These are phyloP conservation scores for Penicillium brasilianum DNA, from an alignment of 2,329 filamentous ascomycete species.

Conservation along the genomic window DNA sequence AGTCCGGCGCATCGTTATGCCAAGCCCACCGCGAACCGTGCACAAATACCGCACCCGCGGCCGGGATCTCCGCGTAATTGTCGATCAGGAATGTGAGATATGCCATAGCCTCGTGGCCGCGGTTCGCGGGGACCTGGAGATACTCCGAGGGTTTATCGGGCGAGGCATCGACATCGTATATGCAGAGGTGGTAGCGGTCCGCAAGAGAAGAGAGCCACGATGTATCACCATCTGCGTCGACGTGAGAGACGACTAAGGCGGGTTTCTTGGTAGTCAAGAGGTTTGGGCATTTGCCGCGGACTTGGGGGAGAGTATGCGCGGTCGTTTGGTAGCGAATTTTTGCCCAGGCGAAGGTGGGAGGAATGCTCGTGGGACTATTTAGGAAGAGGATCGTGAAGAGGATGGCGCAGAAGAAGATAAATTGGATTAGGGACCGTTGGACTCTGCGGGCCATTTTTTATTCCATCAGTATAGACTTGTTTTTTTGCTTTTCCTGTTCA, in stretches of 20 bases:
- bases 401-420: constrained; percentile 41
- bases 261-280: constrained; percentile 48
- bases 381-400: constrained; percentile 46
- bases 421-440: constrained; percentile 42
- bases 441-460: constrained; percentile 44
- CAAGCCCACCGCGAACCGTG: constrained; percentile 52
- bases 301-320: constrained; percentile 39
- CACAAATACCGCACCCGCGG: constrained; percentile 48
- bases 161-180: constrained; percentile 50
- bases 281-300: constrained; percentile 51
- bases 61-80: constrained; percentile 50
- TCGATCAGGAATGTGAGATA: constrained; percentile 56
- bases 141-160: constrained; percentile 30
- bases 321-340: constrained; percentile 50
- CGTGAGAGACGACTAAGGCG: constrained; percentile 52
- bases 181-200: constrained; percentile 51
- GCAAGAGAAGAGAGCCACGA: constrained; percentile 50
- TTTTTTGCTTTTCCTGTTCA: background rate
- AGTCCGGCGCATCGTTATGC: constrained; percentile 52
- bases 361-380: constrained; percentile 39
- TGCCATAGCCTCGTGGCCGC: constrained; percentile 55
- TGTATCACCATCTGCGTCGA: constrained; percentile 48
- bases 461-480: background rate
- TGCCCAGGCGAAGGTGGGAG: constrained; percentile 48
- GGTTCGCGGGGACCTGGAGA: constrained; percentile 54